Evolutionary conservation across 1,284 basidiomycete genomes (phyloP), one percentile per base, ranked within the genome.

Genomic region (Filobasidium uniguttulatum): DNA sequence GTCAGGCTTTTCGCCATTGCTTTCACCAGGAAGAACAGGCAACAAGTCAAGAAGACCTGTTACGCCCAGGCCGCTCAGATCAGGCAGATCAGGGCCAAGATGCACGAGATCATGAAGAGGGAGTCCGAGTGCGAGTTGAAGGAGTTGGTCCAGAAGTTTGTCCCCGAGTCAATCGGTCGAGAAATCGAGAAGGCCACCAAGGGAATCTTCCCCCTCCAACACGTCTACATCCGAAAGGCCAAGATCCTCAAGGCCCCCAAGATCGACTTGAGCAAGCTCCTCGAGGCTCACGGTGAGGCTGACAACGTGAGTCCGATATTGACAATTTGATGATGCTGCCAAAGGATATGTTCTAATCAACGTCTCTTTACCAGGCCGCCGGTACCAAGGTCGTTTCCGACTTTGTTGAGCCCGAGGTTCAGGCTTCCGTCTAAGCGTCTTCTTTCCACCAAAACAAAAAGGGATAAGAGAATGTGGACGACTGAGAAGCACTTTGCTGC

Each of bases 21-120:
- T 65, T 98, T 98, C 82, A 98, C 94, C 67, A 93, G 93, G 77
- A 85, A 89, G 62, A 83, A 93, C 61, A 87, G 83, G 66, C 80
- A 85, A 70, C 94, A 98, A 75, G 93, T 98, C 67, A 85, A 84
- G 75, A 98, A 97, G 80, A 99, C 94, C 55, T 97, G 94, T 44
- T 99, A 98, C 73, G 94, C 94, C 50, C 85, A 97, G 74, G 78
- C 87, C 23, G 77, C 82, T 63, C 94, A 99, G 75, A 80, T 98
- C 65, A 83, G 88, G 59, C 90, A 94, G 76, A 98, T 99, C 72
- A 80, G 94, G 71, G 87, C 88, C 73, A 97, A 97, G 82, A 98
- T 98, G 93, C 90, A 94, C 66, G 94, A 99, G 78, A 96, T 98
- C 73, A 96, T 98, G 81, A 89, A 81, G 58, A 82, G 93, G 62